Evolutionary conservation across 2,329 filamentous ascomycete species (phyloP).

Genomic region (Alternaria postmessia): DNA sequence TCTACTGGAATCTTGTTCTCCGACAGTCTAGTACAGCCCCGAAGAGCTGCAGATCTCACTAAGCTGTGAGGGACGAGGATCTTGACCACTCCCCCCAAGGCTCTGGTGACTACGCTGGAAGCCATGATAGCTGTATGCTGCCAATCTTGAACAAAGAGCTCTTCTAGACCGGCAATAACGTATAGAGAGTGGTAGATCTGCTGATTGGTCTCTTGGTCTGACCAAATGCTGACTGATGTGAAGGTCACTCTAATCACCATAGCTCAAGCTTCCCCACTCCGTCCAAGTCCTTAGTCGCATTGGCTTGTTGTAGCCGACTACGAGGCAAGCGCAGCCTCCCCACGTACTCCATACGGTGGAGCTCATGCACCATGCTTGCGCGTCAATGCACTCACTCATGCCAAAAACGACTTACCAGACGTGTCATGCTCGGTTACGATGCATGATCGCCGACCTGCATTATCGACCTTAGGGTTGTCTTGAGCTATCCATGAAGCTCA

Average conservation of each 20-base stretch:
- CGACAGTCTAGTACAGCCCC: constrained; percentile 1
- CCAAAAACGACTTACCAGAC: not conserved
- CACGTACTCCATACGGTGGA: constrained; percentile 4
- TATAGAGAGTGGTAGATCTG: not conserved
- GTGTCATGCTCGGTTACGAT: constrained; percentile 1
- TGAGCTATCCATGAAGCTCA: constrained; percentile 8
- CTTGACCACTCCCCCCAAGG: not conserved
- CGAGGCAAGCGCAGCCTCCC: constrained; percentile 6
- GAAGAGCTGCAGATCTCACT: not conserved
- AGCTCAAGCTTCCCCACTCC: constrained; percentile 3
- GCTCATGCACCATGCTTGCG: constrained; percentile 3
- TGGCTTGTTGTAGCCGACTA: constrained; percentile 3
- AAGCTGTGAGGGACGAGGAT: not conserved
- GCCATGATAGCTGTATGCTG: not conserved
- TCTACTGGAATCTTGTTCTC: constrained; percentile 2
- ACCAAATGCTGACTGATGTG: no score
- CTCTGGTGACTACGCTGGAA: not conserved
- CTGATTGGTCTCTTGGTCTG: not conserved
- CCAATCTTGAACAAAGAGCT: not conserved
- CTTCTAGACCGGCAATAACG: not conserved
- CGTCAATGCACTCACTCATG: constrained; percentile 10
- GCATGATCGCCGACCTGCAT: constrained; percentile 22
- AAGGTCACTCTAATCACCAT: not conserved
- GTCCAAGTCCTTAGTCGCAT: not conserved
- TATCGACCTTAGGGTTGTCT: constrained; percentile 4